phyloP scores from a whole-genome alignment of 1,284 basidiomycete species.

The Pseudozyma hubeiensis region DNA sequence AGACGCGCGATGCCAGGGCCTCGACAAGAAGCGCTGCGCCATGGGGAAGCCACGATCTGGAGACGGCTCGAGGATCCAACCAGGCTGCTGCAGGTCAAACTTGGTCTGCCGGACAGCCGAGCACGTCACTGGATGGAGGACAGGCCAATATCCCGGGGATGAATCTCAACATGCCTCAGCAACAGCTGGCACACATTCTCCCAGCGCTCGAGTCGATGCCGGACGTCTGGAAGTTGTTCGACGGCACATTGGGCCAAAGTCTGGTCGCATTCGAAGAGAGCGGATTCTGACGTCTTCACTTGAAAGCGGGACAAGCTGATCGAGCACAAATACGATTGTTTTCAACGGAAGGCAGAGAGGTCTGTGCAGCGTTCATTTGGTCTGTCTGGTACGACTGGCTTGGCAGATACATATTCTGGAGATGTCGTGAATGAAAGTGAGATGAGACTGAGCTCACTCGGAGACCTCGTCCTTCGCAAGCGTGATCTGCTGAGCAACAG shows the following conservation, averaged over 20 bases:
- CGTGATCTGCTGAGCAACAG: constrained; percentile 34
- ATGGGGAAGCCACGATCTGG: constrained; percentile 5
- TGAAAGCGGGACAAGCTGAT: not conserved
- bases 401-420: too few species aligned
- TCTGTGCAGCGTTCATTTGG: too few species aligned
- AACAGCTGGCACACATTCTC: constrained; percentile 46
- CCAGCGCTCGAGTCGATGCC: constrained; percentile 52
- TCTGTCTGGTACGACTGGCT: too few species aligned
- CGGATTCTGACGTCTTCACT: constrained; percentile 27
- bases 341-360: too few species aligned
- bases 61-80: constrained; percentile 16
- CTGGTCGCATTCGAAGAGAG: constrained; percentile 47
- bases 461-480: constrained; percentile 14
- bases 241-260: constrained; percentile 50
- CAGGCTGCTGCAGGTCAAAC: constrained; percentile 1
- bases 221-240: constrained; percentile 56
- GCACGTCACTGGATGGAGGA: constrained; percentile 6
- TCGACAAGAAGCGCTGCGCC: constrained; percentile 4
- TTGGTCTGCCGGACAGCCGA: constrained; percentile 10
- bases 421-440: not conserved
- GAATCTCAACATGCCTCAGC: constrained; percentile 45
- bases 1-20: constrained; percentile 4
- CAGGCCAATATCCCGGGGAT: constrained; percentile 31
- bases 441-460: constrained; percentile 5
- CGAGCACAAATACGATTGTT: too few species aligned